Conservation (phyloP, 495 filamentous ascomycete genomes). For the Mytilinidion resinicola region DNA sequence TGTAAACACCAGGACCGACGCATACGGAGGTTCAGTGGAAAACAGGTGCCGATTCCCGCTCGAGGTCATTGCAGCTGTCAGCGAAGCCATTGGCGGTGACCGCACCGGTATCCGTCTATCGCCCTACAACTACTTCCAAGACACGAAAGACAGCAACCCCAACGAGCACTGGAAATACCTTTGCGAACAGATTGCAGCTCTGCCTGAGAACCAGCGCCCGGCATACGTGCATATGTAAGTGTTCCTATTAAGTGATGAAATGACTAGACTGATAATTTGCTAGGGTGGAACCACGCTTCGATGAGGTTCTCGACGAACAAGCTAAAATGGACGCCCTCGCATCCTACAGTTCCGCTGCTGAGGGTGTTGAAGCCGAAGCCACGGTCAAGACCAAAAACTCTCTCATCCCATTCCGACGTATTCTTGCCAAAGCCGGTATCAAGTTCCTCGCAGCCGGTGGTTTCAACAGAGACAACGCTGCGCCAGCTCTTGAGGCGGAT, state of each 20-base stretch:
- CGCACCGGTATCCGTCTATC: slow-evolving; percentile 42
- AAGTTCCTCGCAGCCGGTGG: slow-evolving; percentile 25
- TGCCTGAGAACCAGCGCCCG: slow-evolving; percentile 12
- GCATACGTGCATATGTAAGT: slow-evolving; percentile 27
- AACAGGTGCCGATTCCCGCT: slow-evolving; percentile 45
- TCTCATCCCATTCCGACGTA: slow-evolving; percentile 14
- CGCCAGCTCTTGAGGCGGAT: slow-evolving; percentile 16
- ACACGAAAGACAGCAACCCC: slow-evolving; percentile 26
- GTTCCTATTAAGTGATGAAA: not conserved
- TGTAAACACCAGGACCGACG: slow-evolving; percentile 48
- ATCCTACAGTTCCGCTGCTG: slow-evolving; percentile 9
- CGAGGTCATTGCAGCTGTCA: slow-evolving; percentile 41
- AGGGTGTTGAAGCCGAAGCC: slow-evolving; percentile 20
- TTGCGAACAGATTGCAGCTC: slow-evolving; percentile 17
- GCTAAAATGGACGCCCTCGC: slow-evolving; percentile 25
- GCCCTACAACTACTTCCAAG: slow-evolving; percentile 36
- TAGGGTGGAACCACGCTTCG: slow-evolving; percentile 26
- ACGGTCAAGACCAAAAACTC: slow-evolving; percentile 12
- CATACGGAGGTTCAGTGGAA: slow-evolving; percentile 47
- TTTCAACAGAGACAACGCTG: slow-evolving; percentile 25
- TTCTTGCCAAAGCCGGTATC: slow-evolving; percentile 19
- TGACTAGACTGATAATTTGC: not conserved
- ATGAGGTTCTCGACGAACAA: slow-evolving; percentile 25
- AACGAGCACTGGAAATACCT: slow-evolving; percentile 23
- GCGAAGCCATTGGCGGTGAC: slow-evolving; percentile 35